These are phyloP conservation scores for Effrenium voratum DNA, from an alignment of 73 alveolate genomes.

Conservation along the genomic window DNA sequence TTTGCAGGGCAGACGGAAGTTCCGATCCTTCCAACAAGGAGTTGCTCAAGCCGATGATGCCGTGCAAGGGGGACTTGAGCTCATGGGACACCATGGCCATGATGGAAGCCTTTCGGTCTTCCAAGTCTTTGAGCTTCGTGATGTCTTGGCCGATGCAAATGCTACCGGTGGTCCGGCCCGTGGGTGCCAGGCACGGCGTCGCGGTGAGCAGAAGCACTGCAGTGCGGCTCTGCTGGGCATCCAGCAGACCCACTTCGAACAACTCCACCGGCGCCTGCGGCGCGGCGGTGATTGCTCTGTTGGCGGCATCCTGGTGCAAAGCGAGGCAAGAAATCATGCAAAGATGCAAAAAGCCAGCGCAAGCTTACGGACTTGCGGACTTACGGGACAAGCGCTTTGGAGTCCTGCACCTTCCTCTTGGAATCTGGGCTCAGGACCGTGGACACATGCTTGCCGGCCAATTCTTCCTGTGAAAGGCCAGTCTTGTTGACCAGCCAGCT, in stretches of 20 bases:
- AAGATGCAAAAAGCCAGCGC: too few relatives aligned
- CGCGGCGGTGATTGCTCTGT: not conserved
- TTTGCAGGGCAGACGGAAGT: not conserved
- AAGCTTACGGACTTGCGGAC: too few relatives aligned
- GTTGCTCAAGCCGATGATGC: constrained; percentile 30
- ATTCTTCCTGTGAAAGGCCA: not conserved
- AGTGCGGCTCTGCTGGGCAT: not conserved
- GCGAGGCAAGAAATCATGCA: too few relatives aligned
- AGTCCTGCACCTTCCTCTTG: constrained; percentile 36
- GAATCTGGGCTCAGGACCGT: not conserved
- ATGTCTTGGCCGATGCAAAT: constrained; percentile 80
- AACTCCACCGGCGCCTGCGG: not conserved
- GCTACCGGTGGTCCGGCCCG: constrained; percentile 34
- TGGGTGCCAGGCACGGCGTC: constrained; percentile 10
- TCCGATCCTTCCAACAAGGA: constrained; percentile 4
- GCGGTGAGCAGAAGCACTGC: constrained; percentile 7
- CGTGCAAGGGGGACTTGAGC: constrained; percentile 44
- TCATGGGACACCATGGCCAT: constrained; percentile 72
- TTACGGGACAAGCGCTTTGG: too few relatives aligned
- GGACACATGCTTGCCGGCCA: not conserved
- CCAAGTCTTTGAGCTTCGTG: constrained; percentile 62
- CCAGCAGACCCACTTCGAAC: constrained; percentile 4
- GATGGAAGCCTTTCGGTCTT: constrained; percentile 51
- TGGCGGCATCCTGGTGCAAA: constrained; percentile 1
- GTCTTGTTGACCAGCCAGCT: constrained; percentile 20